Base-by-base conservation (phyloP, 352 stramenopile genomes). In the Plasmopara halstedii region DNA sequence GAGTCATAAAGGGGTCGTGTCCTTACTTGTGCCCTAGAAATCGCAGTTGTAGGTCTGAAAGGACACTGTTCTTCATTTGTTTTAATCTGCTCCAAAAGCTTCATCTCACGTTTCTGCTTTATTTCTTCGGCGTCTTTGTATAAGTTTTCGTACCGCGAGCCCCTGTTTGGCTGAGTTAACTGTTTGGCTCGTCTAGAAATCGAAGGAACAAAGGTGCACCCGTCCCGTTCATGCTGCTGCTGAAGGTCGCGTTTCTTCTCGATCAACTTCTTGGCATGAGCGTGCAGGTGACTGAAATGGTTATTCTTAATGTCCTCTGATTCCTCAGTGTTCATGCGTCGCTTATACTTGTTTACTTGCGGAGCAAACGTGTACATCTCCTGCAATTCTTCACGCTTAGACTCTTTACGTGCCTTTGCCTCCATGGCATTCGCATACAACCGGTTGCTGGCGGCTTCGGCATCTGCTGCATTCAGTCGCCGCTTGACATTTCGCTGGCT, bases 31-130 rank as follows among this genome's bases (percentile, higher is more conserved):
- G 70, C 85, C 43, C 84, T 87, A 23, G 62, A 65, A 1, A 58
- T 34, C 15, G 68, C 84, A 42, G 89, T 88, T 42, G 87, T 85
- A 3, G 80, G 80, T 25, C 85, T 83, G 50, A 92, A 92, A 1
- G 77, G 83, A 25, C 67, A 86, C 49, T 81, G 63, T 14, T 84
- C 77, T 19, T 78, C 67, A 0, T 62, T 67, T 6, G 70, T 69
- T 33, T 75, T 71, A 13, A 79, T 62, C 29, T 56, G 64, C 37
- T 84, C 75, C 9, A 71, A 53, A 6, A 78, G 67, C 45, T 86
- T 89, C 26, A 81, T 71, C 26, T 87, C 75, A 8, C 78, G 62
- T 31, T 86, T 88, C 18, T 67, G 61, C 40, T 85, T 73, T 7
- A 88, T 62, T 39, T 83, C 65, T 23, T 77, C 57, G 8, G 75